Evolutionary conservation across 1,139 yeast genomes (phyloP).

Genomic region (Candida frijolesensis): DNA sequence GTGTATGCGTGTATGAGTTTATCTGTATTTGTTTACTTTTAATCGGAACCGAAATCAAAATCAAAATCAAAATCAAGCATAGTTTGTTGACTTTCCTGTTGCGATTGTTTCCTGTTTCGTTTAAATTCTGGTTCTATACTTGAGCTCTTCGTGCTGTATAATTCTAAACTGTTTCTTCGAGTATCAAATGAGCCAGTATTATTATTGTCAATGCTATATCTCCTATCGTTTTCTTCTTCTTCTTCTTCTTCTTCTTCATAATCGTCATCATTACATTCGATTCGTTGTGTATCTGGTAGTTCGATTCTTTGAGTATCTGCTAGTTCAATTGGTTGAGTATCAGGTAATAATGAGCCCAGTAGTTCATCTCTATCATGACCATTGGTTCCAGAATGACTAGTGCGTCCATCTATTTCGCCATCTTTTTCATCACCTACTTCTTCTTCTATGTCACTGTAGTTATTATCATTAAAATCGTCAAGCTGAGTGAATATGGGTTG

Average conservation of each 20-base stretch:
- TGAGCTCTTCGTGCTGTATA: constrained; percentile 10
- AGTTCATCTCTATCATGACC: neutral
- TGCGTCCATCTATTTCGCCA: neutral
- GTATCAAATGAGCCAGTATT: constrained; percentile 10
- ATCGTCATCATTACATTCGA: neutral
- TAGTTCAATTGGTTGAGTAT: neutral
- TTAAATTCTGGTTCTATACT: constrained; percentile 11
- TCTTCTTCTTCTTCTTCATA: constrained; percentile 9
- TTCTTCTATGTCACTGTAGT: neutral
- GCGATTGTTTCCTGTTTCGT: neutral
- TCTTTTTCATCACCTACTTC: neutral
- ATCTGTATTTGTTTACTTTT: constrained; percentile 18
- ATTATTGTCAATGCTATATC: neutral
- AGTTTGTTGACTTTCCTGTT: constrained; percentile 6
- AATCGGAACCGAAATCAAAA: constrained; percentile 38
- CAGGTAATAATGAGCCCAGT: neutral
- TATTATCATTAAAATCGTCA: neutral
- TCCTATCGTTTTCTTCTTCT: constrained; percentile 4
- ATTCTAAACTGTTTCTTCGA: constrained; percentile 16
- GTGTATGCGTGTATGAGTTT: too few species aligned
- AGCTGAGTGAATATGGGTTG: neutral
- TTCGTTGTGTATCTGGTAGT: constrained; percentile 4
- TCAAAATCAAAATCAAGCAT: constrained; percentile 23
- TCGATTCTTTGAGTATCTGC: neutral
- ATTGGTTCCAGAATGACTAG: neutral